Percentiles rank a stretch among this genome's conserved stretches.
These are phyloP conservation scores for Crucihimalaya himalaica DNA, from an alignment of 345 rosid species.

Conservation along the genomic window DNA sequence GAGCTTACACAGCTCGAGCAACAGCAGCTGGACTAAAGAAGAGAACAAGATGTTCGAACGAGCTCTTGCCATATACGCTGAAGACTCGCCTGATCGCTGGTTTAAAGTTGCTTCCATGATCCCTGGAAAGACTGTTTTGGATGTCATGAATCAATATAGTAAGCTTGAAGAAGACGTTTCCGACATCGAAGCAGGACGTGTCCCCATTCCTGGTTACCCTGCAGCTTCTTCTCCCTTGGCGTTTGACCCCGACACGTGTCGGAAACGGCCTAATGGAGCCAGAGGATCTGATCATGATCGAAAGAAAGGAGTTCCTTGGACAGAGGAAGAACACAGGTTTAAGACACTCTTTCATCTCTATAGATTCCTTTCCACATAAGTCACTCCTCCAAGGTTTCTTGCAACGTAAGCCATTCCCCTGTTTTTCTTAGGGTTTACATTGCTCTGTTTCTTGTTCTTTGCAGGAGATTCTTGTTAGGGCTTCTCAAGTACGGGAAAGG, in stretches of 20 bases:
- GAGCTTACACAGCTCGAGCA: conserved; percentile 34
- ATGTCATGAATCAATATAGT: conserved; percentile 68
- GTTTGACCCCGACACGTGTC: conserved; percentile 40
- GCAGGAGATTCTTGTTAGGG: conserved; percentile 80
- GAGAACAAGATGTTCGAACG: conserved; percentile 83
- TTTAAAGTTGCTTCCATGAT: conserved; percentile 64
- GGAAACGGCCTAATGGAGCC: conserved; percentile 54
- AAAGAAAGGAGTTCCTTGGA: conserved; percentile 98
- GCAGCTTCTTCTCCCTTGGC: conserved; percentile 50
- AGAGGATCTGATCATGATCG: conserved; percentile 71
- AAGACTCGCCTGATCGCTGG: conserved; percentile 77
- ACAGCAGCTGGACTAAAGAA: conserved; percentile 60
- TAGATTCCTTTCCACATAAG: neutral
- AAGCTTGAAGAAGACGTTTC: conserved; percentile 70
- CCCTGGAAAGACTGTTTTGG: conserved; percentile 69
- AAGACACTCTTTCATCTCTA: neutral
- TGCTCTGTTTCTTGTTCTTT: conserved; percentile 20
- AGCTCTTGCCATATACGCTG: conserved; percentile 68
- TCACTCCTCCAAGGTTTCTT: conserved; percentile 1
- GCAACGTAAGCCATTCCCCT: conserved; percentile 25
- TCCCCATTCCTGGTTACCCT: conserved; percentile 72
- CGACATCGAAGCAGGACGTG: conserved; percentile 73
- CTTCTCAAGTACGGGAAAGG: conserved; percentile 91
- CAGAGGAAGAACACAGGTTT: conserved; percentile 96
- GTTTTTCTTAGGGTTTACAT: conserved; percentile 18